phyloP scores from a whole-genome alignment of 2,329 filamentous ascomycete species.

The Aspergillus pseudoglaucus region DNA sequence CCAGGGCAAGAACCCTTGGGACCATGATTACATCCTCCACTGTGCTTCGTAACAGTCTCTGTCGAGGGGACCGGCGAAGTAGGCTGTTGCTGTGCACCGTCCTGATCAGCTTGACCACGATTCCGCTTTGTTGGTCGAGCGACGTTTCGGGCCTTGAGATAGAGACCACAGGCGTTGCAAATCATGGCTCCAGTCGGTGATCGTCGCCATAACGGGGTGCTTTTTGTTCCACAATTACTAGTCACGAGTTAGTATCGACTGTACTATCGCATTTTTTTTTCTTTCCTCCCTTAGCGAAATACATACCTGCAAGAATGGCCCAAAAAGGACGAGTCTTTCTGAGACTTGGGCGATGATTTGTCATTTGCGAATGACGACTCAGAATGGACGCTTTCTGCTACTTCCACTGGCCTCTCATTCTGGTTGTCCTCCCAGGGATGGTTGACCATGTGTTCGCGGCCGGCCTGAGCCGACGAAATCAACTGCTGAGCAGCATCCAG shows the following conservation, averaged over 20 bases:
- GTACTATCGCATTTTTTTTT: no score
- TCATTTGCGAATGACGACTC: slow-evolving; percentile 5
- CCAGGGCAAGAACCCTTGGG: slow-evolving; percentile 85
- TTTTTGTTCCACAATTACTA: slow-evolving; percentile 92
- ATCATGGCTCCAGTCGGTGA: slow-evolving; percentile 91
- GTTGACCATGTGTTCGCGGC: slow-evolving; percentile 30
- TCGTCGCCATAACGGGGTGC: slow-evolving; percentile 88
- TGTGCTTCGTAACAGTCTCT: slow-evolving; percentile 25
- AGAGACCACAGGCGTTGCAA: slow-evolving; percentile 94
- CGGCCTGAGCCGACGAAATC: slow-evolving; percentile 41
- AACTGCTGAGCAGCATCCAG: slow-evolving; percentile 43
- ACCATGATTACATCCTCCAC: slow-evolving; percentile 27
- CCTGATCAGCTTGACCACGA: slow-evolving; percentile 47
- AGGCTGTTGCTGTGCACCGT: slow-evolving; percentile 16
- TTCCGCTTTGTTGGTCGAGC: slow-evolving; percentile 86
- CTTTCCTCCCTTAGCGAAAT: not conserved
- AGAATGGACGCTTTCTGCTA: not conserved
- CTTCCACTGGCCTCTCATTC: not conserved
- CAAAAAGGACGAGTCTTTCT: slow-evolving; percentile 33
- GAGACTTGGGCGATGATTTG: slow-evolving; percentile 29
- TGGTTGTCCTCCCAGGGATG: slow-evolving; percentile 16
- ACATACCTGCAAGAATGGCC: slow-evolving; percentile 38
- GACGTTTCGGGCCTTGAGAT: slow-evolving; percentile 87
- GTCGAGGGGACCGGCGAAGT: slow-evolving; percentile 27
- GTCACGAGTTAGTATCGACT: slow-evolving; percentile 5